Percentiles rank a stretch among this genome's conserved stretches.
phyloP scores from a whole-genome alignment of 805 yeast species.

The Candida krabiensis region DNA sequence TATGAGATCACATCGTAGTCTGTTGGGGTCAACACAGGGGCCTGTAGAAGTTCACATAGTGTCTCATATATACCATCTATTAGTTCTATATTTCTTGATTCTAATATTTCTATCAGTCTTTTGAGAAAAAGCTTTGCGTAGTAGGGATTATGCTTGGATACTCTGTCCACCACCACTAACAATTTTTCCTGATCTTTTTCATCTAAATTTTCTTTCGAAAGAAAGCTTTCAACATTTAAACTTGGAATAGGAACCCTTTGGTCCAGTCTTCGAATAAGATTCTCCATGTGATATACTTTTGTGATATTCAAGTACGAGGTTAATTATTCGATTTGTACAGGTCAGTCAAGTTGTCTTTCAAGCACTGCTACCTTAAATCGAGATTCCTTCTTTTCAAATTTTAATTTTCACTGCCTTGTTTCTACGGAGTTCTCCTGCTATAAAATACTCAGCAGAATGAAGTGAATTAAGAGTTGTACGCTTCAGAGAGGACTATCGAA shows the following conservation, averaged over 20 bases:
- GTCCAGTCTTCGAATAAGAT: constrained; percentile 21
- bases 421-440: too few species aligned
- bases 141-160: constrained; percentile 43
- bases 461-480: too few species aligned
- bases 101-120: constrained; percentile 38
- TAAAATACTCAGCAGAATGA: too few species aligned
- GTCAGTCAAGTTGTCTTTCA: too few species aligned
- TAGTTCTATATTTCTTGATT: constrained; percentile 27
- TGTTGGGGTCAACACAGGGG: constrained; percentile 37
- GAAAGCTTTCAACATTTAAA: constrained; percentile 7
- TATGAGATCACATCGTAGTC: constrained; percentile 40
- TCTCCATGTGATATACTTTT: constrained; percentile 19
- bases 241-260: constrained; percentile 32
- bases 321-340: neutral
- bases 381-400: too few species aligned
- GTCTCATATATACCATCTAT: constrained; percentile 46
- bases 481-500: too few species aligned
- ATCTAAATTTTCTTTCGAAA: constrained; percentile 2
- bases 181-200: constrained; percentile 26
- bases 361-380: too few species aligned
- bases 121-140: constrained; percentile 51
- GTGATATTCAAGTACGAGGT: neutral
- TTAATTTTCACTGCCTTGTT: too few species aligned
- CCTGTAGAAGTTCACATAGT: constrained; percentile 36
- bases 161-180: constrained; percentile 19